Base-by-base conservation (phyloP, 2,329 filamentous ascomycete species). In the Fusarium sp. region DNA sequence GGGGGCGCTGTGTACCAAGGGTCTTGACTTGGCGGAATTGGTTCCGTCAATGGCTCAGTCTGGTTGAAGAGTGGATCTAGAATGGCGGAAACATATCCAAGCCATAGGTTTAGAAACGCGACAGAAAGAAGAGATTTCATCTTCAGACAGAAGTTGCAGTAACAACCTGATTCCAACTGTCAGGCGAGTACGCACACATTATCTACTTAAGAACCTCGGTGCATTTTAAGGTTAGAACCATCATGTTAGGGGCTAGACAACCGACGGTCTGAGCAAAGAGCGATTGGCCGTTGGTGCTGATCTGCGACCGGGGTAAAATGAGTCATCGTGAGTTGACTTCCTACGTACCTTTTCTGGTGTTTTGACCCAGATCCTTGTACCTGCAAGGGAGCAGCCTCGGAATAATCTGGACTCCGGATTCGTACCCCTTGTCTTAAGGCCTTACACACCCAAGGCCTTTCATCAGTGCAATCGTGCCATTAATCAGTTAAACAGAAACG, bases 1-100 rank as follows among this genome's bases (percentile, higher is more conserved):
- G 27, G 41, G 20, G 74, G 74, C 2, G 72, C 72, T 1, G 66
- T 40, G 21, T 76, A 76, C 72, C 73, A 76, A 0, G 74, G 72
- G 41, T 76, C 74, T 8, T 69, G 9, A 3, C 67, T 75, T 0
- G 74, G 74, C 0, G 69, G 60, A 3, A 74, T 18, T 2, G 64
- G 68, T 7, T 54, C 48, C 7, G 48, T 32, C 0, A 62, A 50
- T 10, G 10, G 18, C 18, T 37, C 18, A n/a, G 3, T n/a, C 10
- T n/a, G 18, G 6, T 37, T n/a, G 5, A n/a, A n/a, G 34, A n/a
- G 34, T n/a, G 59, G 9, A 41, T 51, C 30, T 18, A 32, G 50
- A 6, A n/a, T 0, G 14, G 30, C 21, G 16, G 30, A 16, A 14
- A 37, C 11, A 1, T n/a, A 37, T 32, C 47, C 47, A 8, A 50